Percentiles rank a stretch among this genome's conserved stretches.
Conservation (phyloP, 2,329 filamentous ascomycete species). For the Hypoxylon sp. region DNA sequence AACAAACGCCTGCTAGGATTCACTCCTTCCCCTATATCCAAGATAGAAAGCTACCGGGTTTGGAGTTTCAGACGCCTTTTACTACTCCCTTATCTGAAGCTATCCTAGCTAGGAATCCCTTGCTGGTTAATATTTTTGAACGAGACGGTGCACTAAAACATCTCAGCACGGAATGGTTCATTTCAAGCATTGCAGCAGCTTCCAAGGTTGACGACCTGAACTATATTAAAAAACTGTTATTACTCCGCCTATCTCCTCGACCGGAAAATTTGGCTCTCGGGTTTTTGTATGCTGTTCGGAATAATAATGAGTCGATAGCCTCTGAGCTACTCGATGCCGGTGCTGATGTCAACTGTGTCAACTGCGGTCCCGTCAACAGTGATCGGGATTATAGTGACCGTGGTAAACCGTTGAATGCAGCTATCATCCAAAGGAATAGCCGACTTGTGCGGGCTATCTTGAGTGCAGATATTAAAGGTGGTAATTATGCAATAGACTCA, state of each 20-base stretch:
- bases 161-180: background rate
- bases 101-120: background rate
- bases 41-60: no score
- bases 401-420: background rate
- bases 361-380: background rate
- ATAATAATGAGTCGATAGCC: background rate
- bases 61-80: no score
- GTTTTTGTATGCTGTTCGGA: background rate
- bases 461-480: background rate
- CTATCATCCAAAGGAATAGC: background rate
- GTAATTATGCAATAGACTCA: background rate
- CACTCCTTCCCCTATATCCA: no score
- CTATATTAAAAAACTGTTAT: background rate
- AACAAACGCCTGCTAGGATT: background rate
- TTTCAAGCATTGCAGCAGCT: background rate
- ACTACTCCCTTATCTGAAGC: background rate
- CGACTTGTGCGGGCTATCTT: background rate
- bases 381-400: background rate
- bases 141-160: background rate
- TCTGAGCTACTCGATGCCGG: background rate
- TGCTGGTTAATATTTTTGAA: background rate
- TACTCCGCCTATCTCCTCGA: no score
- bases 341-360: background rate
- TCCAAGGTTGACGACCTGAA: background rate
- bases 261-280: background rate